phyloP scores from a whole-genome alignment of 1,139 yeast species.

The Wickerhamomyces sp. region DNA sequence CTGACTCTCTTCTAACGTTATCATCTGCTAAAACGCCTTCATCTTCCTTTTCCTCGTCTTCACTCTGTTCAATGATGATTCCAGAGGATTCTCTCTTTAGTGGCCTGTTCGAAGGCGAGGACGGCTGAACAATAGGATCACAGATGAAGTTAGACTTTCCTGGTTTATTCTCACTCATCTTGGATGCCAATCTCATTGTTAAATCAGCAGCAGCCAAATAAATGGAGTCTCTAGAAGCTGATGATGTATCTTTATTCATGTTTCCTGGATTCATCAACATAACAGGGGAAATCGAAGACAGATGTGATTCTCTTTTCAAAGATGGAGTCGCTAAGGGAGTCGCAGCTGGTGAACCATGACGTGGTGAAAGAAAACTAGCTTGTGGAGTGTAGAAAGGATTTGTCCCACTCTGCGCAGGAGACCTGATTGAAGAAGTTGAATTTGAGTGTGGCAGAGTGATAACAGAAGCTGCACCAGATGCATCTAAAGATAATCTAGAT shows the following conservation, averaged over 20 bases:
- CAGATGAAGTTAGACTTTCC: constrained; percentile 2
- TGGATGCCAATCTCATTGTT: constrained; percentile 28
- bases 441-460: constrained; percentile 10
- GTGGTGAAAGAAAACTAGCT: constrained; percentile 36
- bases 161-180: constrained; percentile 11
- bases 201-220: constrained; percentile 28
- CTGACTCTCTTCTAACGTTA: constrained; percentile 8
- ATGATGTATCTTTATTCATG: neutral
- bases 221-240: constrained; percentile 10
- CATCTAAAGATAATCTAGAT: constrained; percentile 37
- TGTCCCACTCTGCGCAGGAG: constrained; percentile 24
- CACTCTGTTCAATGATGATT: neutral
- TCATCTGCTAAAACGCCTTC: neutral
- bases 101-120: neutral
- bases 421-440: constrained; percentile 10
- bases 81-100: neutral
- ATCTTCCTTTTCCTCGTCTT: neutral
- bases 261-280: constrained; percentile 17
- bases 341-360: constrained; percentile 16
- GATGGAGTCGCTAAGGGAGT: constrained; percentile 24
- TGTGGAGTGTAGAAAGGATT: constrained; percentile 45
- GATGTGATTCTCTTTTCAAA: constrained; percentile 8
- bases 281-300: constrained; percentile 19
- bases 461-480: constrained; percentile 25
- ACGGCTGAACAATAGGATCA: constrained; percentile 2